A percentile compares a stretch with the other conserved stretches of the same genome.
These are phyloP conservation scores for Closterium sp. DNA, from an alignment of 139 green algal genomes.

Conservation along the genomic window DNA sequence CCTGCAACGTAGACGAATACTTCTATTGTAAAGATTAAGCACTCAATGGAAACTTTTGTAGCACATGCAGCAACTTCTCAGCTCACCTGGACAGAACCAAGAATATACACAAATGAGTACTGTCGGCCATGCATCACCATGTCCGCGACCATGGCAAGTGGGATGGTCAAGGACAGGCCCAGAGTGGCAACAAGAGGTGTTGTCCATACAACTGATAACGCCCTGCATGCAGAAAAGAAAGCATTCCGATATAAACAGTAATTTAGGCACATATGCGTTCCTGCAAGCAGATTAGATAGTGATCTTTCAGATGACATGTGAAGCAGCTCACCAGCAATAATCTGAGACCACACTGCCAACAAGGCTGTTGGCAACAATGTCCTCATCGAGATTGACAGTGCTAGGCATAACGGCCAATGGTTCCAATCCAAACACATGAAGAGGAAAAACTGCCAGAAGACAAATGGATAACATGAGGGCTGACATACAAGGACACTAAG, in stretches of 20 bases:
- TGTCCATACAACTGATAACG: constrained; percentile 39
- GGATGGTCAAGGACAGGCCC: constrained; percentile 39
- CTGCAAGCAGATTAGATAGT: neutral
- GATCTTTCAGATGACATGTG: neutral
- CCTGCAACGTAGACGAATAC: constrained; percentile 23
- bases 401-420: constrained; percentile 14
- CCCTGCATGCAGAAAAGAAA: neutral
- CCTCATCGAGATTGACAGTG: constrained; percentile 14
- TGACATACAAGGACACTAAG: neutral
- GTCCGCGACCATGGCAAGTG: constrained; percentile 44
- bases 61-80: neutral
- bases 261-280: neutral
- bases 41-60: too few relatives aligned
- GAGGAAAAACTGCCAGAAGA: neutral
- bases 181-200: constrained; percentile 37
- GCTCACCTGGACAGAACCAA: constrained; percentile 25
- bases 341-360: constrained; percentile 44
- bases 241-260: neutral
- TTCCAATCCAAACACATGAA: constrained; percentile 24
- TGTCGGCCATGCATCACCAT: constrained; percentile 36
- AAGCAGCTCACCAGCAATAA: constrained; percentile 38
- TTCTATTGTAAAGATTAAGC: neutral
- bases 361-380: constrained; percentile 37
- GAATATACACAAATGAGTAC: constrained; percentile 40
- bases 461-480: neutral